Evolutionary conservation across 345 rosid species (phyloP).

Genomic region (Rhodomyrtus tomentosa): DNA sequence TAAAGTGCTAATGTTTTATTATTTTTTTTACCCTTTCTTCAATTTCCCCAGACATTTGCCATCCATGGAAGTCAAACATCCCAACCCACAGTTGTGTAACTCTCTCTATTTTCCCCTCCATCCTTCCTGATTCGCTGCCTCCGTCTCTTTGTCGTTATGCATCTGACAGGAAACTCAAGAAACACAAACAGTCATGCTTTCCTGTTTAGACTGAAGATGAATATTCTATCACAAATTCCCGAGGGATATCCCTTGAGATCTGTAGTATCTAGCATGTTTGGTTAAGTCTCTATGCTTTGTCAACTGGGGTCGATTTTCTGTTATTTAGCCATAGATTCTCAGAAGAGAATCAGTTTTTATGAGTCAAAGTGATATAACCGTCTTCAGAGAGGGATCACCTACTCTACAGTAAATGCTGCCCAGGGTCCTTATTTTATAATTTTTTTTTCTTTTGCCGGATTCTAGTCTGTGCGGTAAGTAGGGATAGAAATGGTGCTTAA

Average conservation of each 20-base stretch:
- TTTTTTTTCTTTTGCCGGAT: background rate
- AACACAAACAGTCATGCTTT: background rate
- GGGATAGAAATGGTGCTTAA: background rate
- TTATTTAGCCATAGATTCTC: background rate
- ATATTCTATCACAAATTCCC: background rate
- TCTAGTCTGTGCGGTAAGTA: background rate
- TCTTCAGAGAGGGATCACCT: background rate
- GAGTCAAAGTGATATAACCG: background rate
- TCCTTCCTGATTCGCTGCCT: background rate
- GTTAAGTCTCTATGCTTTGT: background rate
- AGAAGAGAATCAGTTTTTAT: background rate
- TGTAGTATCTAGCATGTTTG: background rate
- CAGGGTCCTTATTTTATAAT: background rate
- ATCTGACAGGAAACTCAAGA: background rate
- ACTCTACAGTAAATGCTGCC: background rate
- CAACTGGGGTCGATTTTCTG: background rate
- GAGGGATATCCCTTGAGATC: background rate
- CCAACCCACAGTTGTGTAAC: background rate
- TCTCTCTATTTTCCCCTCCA: background rate
- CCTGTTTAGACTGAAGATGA: background rate
- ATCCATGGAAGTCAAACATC: background rate
- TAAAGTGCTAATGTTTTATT: background rate
- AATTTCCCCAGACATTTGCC: background rate
- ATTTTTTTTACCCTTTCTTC: background rate
- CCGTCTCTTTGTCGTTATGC: background rate